Conservation (phyloP, 139 green algal genomes). For the Haematococcus lacustris region DNA sequence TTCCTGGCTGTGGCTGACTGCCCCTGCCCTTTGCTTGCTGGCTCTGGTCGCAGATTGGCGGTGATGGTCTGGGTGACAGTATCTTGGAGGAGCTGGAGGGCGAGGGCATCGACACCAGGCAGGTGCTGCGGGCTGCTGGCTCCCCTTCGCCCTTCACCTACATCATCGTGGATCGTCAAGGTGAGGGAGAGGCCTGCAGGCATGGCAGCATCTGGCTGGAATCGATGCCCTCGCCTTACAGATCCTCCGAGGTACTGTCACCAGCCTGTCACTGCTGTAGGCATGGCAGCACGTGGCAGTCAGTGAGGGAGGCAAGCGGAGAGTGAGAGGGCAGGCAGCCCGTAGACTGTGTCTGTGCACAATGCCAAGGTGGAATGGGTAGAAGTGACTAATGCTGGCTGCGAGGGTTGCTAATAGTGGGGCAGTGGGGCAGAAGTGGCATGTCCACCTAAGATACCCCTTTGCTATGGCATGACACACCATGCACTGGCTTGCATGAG, state of each 20-base stretch:
- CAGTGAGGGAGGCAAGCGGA: too few relatives aligned
- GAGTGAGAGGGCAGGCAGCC: conserved; percentile 64
- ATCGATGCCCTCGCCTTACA: conserved; percentile 79
- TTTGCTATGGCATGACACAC: too few relatives aligned
- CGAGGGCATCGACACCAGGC: conserved; percentile 76
- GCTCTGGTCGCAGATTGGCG: conserved; percentile 63
- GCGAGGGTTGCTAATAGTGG: too few relatives aligned
- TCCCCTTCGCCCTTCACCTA: conserved; percentile 93
- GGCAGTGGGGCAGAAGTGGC: too few relatives aligned
- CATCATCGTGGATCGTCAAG: conserved; percentile 88
- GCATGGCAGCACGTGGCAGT: too few relatives aligned
- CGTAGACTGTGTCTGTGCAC: too few relatives aligned
- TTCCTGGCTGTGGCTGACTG: conserved; percentile 52
- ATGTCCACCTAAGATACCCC: too few relatives aligned
- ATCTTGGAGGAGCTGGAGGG: conserved; percentile 71
- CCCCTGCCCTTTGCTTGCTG: too few relatives aligned
- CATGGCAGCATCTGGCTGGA: conserved; percentile 62
- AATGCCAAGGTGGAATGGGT: too few relatives aligned
- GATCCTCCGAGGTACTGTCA: conserved; percentile 66
- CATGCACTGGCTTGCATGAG: too few relatives aligned
- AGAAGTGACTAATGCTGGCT: too few relatives aligned
- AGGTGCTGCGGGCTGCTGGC: conserved; percentile 55
- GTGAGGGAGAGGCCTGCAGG: conserved; percentile 79
- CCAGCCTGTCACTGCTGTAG: conserved; percentile 73
- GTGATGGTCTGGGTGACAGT: conserved; percentile 68